These are phyloP conservation scores for Ustilago vetiveriae DNA, from an alignment of 1,284 basidiomycete species.

Conservation along the genomic window DNA sequence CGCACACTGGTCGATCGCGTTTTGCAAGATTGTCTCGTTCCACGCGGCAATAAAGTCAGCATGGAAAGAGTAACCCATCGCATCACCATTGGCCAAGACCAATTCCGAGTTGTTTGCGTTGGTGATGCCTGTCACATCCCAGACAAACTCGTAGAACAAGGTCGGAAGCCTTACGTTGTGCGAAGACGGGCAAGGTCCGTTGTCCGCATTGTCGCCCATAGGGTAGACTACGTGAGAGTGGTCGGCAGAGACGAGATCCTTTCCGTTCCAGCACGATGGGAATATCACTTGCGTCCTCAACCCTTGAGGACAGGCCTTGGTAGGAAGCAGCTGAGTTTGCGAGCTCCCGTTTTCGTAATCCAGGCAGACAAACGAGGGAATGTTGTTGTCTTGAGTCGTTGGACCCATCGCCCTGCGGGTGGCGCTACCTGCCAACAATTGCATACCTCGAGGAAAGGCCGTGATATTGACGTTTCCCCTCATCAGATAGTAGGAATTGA, in stretches of 20 bases:
- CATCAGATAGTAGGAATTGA: constrained; percentile 68
- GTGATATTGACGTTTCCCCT: constrained; percentile 46
- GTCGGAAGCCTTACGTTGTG: constrained; percentile 71
- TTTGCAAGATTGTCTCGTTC: constrained; percentile 68
- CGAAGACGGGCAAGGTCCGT: constrained; percentile 70
- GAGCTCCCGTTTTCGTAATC: constrained; percentile 62
- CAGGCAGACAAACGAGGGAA: constrained; percentile 69
- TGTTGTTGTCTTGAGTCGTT: constrained; percentile 53
- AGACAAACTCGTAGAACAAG: constrained; percentile 70
- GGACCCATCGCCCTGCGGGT: constrained; percentile 11
- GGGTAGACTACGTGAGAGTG: constrained; percentile 69
- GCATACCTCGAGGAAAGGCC: constrained; percentile 69
- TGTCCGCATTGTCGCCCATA: constrained; percentile 67
- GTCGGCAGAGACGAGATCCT: constrained; percentile 69
- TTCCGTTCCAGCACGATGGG: constrained; percentile 73
- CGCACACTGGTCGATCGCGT: constrained; percentile 72
- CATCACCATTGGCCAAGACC: constrained; percentile 51
- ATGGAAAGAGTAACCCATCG: constrained; percentile 69
- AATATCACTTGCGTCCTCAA: constrained; percentile 69
- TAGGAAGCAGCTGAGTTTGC: constrained; percentile 40
- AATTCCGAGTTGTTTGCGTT: constrained; percentile 22
- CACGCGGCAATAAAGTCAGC: constrained; percentile 71
- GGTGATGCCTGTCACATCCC: constrained; percentile 7
- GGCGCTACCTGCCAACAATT: constrained; percentile 69
- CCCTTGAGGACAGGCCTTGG: constrained; percentile 59